A percentile compares a stretch with the other conserved stretches of the same genome.
These are phyloP conservation scores for Aspergillus candidus DNA, from an alignment of 2,329 filamentous ascomycete genomes.

Conservation along the genomic window DNA sequence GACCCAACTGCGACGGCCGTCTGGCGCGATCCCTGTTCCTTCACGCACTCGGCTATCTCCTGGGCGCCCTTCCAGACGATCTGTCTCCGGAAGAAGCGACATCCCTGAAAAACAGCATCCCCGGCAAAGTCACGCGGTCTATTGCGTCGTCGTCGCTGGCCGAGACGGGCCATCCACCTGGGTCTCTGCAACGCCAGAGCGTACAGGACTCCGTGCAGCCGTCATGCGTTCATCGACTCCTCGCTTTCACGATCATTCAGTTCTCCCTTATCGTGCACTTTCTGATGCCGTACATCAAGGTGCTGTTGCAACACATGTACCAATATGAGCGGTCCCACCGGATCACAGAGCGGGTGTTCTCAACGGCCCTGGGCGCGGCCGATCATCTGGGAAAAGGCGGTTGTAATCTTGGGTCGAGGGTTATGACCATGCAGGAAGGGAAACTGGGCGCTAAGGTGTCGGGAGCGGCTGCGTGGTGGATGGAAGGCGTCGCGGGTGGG, in stretches of 20 bases:
- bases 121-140: constrained; percentile 14
- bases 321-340: constrained; percentile 61
- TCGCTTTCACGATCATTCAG: constrained; percentile 53
- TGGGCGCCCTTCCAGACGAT: constrained; percentile 30
- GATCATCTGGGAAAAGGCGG: constrained; percentile 50
- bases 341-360: constrained; percentile 54
- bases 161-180: background rate
- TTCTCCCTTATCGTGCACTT: constrained; percentile 56
- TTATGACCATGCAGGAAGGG: constrained; percentile 59
- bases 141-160: constrained; percentile 6
- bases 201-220: constrained; percentile 2
- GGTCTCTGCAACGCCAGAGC: background rate
- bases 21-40: constrained; percentile 32
- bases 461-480: constrained; percentile 54
- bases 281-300: constrained; percentile 55
- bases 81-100: constrained; percentile 25
- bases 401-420: constrained; percentile 47
- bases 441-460: constrained; percentile 55
- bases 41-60: constrained; percentile 33
- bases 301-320: constrained; percentile 50
- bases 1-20: constrained; percentile 24
- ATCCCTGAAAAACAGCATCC: constrained; percentile 24
- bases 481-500: constrained; percentile 60
- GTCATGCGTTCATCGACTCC: constrained; percentile 54
- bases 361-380: constrained; percentile 47